Conservation (phyloP, 1,284 basidiomycete genomes). For the Ustilago sp. region DNA sequence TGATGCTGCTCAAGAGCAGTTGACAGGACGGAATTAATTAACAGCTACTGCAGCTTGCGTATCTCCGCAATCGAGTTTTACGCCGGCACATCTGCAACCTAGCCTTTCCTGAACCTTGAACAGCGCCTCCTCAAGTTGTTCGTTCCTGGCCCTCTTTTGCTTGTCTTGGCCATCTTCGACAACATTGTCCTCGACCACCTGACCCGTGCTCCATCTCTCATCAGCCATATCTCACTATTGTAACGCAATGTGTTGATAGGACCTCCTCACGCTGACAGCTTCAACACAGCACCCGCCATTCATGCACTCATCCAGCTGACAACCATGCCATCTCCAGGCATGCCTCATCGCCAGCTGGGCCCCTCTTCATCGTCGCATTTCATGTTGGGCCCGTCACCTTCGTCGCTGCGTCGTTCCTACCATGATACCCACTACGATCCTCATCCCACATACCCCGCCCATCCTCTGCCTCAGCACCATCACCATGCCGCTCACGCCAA, state of each 20-base stretch:
- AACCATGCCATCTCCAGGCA: constrained; percentile 22
- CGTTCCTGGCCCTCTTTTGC: background rate
- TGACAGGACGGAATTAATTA: background rate
- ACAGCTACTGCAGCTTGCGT: background rate
- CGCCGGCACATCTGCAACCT: background rate
- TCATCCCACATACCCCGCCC: background rate
- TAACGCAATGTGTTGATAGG: background rate
- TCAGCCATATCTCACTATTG: background rate
- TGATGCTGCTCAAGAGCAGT: background rate
- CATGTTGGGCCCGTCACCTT: constrained; percentile 12
- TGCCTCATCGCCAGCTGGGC: constrained; percentile 3
- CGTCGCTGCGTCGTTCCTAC: constrained; percentile 15
- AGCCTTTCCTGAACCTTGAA: background rate
- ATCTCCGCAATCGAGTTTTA: constrained; percentile 5
- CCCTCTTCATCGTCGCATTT: background rate
- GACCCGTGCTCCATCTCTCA: background rate
- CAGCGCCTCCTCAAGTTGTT: background rate
- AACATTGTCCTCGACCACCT: background rate
- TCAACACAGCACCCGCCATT: constrained; percentile 4
- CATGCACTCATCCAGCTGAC: constrained; percentile 10
- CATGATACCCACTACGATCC: constrained; percentile 5
- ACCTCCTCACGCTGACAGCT: background rate
- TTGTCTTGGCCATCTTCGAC: background rate
- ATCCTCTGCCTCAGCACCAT: background rate
- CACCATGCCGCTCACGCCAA: constrained; percentile 11